These are phyloP conservation scores for Arachnomyces sp. DNA, from an alignment of 2,329 filamentous ascomycete genomes.

Conservation along the genomic window DNA sequence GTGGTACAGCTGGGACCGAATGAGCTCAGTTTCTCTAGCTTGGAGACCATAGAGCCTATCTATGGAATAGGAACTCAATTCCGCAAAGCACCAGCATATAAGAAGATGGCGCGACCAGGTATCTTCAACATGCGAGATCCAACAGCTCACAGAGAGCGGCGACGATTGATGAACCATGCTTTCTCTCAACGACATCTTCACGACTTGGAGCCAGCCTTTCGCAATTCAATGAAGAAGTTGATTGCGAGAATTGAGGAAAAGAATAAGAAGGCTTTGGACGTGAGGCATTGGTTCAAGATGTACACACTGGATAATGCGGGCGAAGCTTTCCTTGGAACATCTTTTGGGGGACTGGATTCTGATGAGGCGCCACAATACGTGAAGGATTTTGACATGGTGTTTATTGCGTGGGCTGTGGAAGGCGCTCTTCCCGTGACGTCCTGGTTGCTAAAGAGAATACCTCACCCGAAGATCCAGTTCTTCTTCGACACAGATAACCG, in stretches of 20 bases:
- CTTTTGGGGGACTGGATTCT: constrained; percentile 7
- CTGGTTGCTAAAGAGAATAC: constrained; percentile 4
- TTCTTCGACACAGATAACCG: constrained; percentile 3
- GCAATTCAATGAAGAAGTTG: constrained; percentile 1
- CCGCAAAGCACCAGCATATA: constrained; percentile 4
- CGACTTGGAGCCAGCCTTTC: constrained; percentile 5
- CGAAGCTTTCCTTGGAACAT: constrained; percentile 9
- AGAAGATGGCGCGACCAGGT: background rate
- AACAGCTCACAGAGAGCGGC: constrained; percentile 1
- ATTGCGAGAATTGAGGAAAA: constrained; percentile 1
- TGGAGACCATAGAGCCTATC: constrained; percentile 4
- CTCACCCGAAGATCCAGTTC: constrained; percentile 6
- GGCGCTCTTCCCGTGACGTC: constrained; percentile 4
- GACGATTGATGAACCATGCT: constrained; percentile 3
- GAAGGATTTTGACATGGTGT: constrained; percentile 8
- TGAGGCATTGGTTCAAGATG: constrained; percentile 7
- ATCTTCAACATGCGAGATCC: constrained; percentile 1
- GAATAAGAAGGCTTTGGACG: constrained; percentile 1
- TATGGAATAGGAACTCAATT: constrained; percentile 6
- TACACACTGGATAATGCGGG: constrained; percentile 7
- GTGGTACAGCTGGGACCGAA: constrained; percentile 9
- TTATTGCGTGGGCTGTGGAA: constrained; percentile 7
- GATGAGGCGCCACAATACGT: constrained; percentile 6
- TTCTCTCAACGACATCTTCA: constrained; percentile 5
- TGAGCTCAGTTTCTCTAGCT: constrained; percentile 6